Evolutionary conservation across 2,329 filamentous ascomycete species (phyloP), one percentile per base, ranked within the genome.

Genomic region (Colletotrichum sp.): DNA sequence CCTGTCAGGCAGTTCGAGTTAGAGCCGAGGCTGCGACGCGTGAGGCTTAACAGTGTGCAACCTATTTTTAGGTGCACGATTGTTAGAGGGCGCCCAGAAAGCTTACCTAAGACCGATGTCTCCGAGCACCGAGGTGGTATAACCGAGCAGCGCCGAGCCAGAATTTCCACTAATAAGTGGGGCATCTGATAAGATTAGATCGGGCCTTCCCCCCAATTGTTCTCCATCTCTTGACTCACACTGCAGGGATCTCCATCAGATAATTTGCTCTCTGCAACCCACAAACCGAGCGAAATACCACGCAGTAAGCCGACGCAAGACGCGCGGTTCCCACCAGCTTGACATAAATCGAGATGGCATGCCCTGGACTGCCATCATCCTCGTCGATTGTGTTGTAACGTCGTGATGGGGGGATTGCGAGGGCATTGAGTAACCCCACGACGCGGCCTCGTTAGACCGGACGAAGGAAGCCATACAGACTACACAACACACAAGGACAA

Each of bases 151-250:
- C 3, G 36, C 74, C 74, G 71, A 76, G 70, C 15, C 5, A 15
- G 6, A 28, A 21, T 26, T 52, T 24, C 28, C 49, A 24, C 15
- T 8, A 7, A 5, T 3, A 32, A 49, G 18, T 76, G 74, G 74
- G 74, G 71, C 74, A 76, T 76, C 74, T 69, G 74, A 76, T 76
- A 76, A 76, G 74, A 76, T 76, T 76, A 76, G 70, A 76, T 76
- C 74, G 71, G 70, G 55, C 28, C 65, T 74, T 76, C 74, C 64
- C 70, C 34, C 70, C 15, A 34, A 65, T 60, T 52, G 49, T 44
- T 65, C 59, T 49, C 70, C 65, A 68, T 76, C 64, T 44, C 73
- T 69, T 74, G 74, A 76, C 74, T 76, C 74, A 76, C 49, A 67
- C 44, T 28, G 26, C 74, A 76, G 64, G 74, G 74, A 66, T 76